Evolutionary conservation across 257 asterid species (phyloP).

Genomic region (Solanum pinnatisectum): DNA sequence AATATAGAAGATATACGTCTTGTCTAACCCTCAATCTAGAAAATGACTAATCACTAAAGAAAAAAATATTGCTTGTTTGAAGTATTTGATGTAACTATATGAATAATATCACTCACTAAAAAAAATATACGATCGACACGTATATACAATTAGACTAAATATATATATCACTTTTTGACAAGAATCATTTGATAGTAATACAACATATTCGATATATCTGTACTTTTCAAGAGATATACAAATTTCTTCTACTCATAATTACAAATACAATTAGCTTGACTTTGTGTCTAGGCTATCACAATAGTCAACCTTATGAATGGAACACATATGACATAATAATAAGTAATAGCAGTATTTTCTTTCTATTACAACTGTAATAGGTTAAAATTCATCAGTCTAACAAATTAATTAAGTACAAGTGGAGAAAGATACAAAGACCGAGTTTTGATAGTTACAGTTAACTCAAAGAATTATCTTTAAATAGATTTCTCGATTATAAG

Average conservation of each 20-base stretch:
- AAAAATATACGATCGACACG: background rate
- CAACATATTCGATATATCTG: background rate
- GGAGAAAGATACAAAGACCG: too few relatives aligned
- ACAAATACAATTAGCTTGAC: background rate
- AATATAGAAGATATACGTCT: background rate
- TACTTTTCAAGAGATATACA: background rate
- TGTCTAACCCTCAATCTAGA: too few relatives aligned
- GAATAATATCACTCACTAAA: background rate
- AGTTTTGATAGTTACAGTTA: too few relatives aligned
- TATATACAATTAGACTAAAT: background rate
- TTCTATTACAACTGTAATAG: background rate
- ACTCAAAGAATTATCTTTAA: too few relatives aligned
- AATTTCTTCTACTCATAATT: background rate
- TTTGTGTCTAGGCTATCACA: background rate
- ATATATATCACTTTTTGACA: background rate
- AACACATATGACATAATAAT: background rate
- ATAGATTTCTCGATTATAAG: too few relatives aligned
- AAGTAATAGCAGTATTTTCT: background rate
- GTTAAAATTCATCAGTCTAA: background rate
- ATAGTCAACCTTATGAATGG: background rate
- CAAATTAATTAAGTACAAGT: background rate
- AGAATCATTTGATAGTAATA: background rate
- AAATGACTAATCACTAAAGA: too few relatives aligned
- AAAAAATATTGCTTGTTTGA: background rate
- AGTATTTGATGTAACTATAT: background rate